Evolutionary conservation across 306 rosid species (phyloP), one percentile per base, ranked within the genome.

Genomic region (Fragaria iinumae): DNA sequence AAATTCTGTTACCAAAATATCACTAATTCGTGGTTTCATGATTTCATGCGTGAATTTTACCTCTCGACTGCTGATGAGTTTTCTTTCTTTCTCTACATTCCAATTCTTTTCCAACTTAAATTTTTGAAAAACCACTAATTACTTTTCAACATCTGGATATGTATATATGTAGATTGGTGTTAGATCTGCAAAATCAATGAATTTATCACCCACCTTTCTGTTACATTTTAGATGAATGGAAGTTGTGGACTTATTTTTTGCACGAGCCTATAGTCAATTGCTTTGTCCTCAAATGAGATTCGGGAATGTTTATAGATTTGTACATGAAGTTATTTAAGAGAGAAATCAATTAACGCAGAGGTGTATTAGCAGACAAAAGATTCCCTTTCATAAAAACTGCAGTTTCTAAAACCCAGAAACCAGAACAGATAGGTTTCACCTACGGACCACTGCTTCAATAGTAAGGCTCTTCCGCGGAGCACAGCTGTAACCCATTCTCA

Each of bases 131-230:
- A 50, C 21, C 36, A 11, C 36, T 25, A 73, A 25, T 39, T n/a
- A 18, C 38, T 5, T 53, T 52, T 72, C 25, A 27, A 43, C 32
- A 16, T 29, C 9, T 12, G 43, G 43, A 63, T 29, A 2, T 32
- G 43, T 27, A 64, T 32, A 64, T 16, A 32, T 64, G 68, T 29
- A 52, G 12, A 17, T 47, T 29, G 39, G 52, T 12, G 13, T 16
- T 27, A 18, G 53, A 70, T 47, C 48, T 70, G 62, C 60, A 70
- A 50, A 23, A 55, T 29, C 29, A n/a, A 71, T 27, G 59, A 47
- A 70, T 48, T 18, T 16, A 27, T 70, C 3, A 29, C 49, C 27
- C 17, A 9, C 45, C 18, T 32, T 12, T 71, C 10, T 71, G 10
- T 71, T 70, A 57, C 14, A 47, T 8, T 47, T 14, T 23, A 45